Evolutionary conservation across 371 early-diverging fungal genomes (phyloP).

Genomic region (Saksenaea oblongispora): DNA sequence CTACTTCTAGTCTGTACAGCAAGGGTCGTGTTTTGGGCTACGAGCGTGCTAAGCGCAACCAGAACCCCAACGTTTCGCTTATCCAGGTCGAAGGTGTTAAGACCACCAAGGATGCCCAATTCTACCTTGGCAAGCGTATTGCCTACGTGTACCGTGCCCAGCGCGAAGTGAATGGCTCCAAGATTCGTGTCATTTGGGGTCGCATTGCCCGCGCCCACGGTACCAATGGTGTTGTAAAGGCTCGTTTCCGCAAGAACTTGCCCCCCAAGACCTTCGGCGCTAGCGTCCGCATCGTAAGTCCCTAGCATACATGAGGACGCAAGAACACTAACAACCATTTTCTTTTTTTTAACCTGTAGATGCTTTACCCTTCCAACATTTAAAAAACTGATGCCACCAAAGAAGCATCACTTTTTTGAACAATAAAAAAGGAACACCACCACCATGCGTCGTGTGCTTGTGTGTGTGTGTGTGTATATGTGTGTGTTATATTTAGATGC

Average conservation of each 20-base stretch:
- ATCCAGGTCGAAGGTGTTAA: constrained; percentile 92
- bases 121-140: constrained; percentile 91
- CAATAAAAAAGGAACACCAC: not conserved
- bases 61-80: constrained; percentile 88
- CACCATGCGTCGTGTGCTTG: not conserved
- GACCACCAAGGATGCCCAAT: constrained; percentile 83
- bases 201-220: constrained; percentile 95
- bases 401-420: not conserved
- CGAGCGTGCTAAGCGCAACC: constrained; percentile 92
- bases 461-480: not conserved
- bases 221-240: constrained; percentile 94
- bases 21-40: constrained; percentile 95
- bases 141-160: constrained; percentile 87
- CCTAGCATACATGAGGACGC: no score
- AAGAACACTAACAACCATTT: not conserved
- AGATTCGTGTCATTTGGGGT: constrained; percentile 97
- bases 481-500: no score
- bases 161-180: constrained; percentile 87
- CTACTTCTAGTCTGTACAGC: constrained; percentile 84
- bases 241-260: constrained; percentile 96
- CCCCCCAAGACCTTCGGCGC: constrained; percentile 95
- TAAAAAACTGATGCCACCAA: constrained; percentile 41
- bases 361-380: constrained; percentile 94
- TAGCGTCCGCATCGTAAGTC: constrained; percentile 85
- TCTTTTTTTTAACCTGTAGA: constrained; percentile 43